Evolutionary conservation across 2,329 filamentous ascomycete species (phyloP), one percentile per base, ranked within the genome.

Genomic region (Fusarium foetens): DNA sequence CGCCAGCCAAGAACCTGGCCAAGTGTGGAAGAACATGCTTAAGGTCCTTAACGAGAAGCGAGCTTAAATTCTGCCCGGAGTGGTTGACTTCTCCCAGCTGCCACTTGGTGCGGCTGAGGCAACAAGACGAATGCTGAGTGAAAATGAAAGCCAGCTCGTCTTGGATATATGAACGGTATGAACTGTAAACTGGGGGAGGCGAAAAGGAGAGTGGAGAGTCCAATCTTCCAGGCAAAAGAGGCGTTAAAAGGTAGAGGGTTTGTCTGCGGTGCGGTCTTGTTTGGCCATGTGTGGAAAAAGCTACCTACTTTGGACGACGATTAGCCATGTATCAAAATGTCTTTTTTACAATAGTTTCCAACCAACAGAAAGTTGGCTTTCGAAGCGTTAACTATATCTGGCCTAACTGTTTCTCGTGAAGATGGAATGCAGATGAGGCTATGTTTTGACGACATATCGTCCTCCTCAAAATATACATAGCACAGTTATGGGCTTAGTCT

Each of bases 1-100:
- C 82, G 96, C 96, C 73, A 97, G 93, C 86, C 94, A 99, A 87
- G 92, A 97, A 85, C 96, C 96, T 25, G 93, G 94, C 52, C 92
- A 95, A 83, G 96, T 99, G 70, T 99, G 96, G 96, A 95, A 94
- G 88, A 94, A 91, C 82, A 86, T 99, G 82, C 87, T 98, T 71
- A 90, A 91, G 79, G 91, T 98, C 78, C 95, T 99, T 80, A 87
- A 90, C 77, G 84, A 84, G 77, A 86, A 84, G 79, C 75, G 71
- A 55, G 59, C 59, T 25, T 80, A 81, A 42, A 63, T 77, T 79
- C 67, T 73, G 12, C 23, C 39, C 29, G 77, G 81, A 55, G 33
- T 25, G 54, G 35, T 43, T 48, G 62, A 25, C 49, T 41, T 33
- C 31, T 35, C 27, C 55, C 39, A 36, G 31, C 38, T 49, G 48